A percentile compares a stretch with the other conserved stretches of the same genome.
Conservation (phyloP, 352 stramenopile species). For the Phytophthora tubulina region DNA sequence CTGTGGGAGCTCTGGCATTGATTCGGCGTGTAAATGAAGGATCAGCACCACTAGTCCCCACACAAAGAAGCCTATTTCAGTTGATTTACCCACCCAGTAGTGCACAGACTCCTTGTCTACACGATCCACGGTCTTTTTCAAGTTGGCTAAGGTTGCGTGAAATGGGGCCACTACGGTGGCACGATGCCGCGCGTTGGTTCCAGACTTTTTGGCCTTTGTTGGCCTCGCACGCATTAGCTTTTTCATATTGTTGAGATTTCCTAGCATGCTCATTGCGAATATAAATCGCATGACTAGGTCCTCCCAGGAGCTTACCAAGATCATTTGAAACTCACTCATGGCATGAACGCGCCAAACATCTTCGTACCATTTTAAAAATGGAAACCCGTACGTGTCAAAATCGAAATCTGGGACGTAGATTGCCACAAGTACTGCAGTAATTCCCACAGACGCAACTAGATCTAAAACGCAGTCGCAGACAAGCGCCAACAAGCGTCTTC, state of each 20-base stretch:
- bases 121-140: conserved; percentile 14
- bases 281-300: conserved; percentile 39
- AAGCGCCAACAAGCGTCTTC: conserved; percentile 36
- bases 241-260: conserved; percentile 50
- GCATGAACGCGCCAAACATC: conserved; percentile 52
- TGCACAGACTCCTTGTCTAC: conserved; percentile 10
- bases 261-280: conserved; percentile 42
- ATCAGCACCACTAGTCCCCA: conserved; percentile 45
- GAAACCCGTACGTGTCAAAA: conserved; percentile 25
- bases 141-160: conserved; percentile 12
- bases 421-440: conserved; percentile 37
- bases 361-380: conserved; percentile 50
- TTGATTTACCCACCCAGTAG: conserved; percentile 24
- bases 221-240: conserved; percentile 31
- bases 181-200: conserved; percentile 5
- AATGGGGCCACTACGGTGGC: conserved; percentile 33
- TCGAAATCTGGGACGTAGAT: conserved; percentile 32
- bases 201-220: not conserved
- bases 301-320: conserved; percentile 45
- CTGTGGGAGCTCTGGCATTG: conserved; percentile 11
- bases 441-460: conserved; percentile 49
- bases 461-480: conserved; percentile 52
- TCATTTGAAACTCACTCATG: conserved; percentile 58
- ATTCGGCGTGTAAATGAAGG: conserved; percentile 37
- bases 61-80: conserved; percentile 30